Conservation (phyloP, 306 rosid genomes). For the Glycine tomentella region DNA sequence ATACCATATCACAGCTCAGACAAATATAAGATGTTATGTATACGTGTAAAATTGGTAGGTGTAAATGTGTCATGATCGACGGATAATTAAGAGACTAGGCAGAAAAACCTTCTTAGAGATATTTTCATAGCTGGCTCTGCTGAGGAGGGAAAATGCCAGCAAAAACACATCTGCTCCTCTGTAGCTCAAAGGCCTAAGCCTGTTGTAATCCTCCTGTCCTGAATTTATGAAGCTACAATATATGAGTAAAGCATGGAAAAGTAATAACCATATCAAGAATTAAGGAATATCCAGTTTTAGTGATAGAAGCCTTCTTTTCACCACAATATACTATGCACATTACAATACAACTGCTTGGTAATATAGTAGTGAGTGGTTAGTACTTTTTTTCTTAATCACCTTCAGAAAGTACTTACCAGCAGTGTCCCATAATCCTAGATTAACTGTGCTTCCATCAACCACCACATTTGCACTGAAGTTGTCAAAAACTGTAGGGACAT, state of each 20-base stretch:
- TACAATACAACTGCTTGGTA: neutral
- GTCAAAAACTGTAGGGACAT: conserved; percentile 94
- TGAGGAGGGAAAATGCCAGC: conserved; percentile 89
- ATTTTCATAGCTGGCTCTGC: conserved; percentile 96
- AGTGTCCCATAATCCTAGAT: conserved; percentile 94
- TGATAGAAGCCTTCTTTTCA: conserved; percentile 30
- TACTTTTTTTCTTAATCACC: too few species aligned
- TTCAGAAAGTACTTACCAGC: conserved; percentile 67
- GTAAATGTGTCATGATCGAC: neutral
- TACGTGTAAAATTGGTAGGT: neutral
- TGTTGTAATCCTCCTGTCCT: conserved; percentile 95
- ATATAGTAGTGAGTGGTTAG: too few species aligned
- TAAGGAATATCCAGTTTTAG: neutral
- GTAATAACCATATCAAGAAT: neutral
- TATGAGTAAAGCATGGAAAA: conserved; percentile 17
- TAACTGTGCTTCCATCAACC: conserved; percentile 93
- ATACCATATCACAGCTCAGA: conserved; percentile 17
- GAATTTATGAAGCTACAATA: conserved; percentile 37
- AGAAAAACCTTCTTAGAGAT: conserved; percentile 81
- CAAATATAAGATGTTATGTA: neutral
- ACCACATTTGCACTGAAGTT: conserved; percentile 98
- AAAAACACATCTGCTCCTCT: conserved; percentile 98
- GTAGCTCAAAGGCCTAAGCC: conserved; percentile 95
- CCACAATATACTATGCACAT: neutral
- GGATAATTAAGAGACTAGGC: neutral